A percentile compares a stretch with the other conserved stretches of the same genome.
These are phyloP conservation scores for Cyberlindnera americana DNA, from an alignment of 805 yeast species.

Conservation along the genomic window DNA sequence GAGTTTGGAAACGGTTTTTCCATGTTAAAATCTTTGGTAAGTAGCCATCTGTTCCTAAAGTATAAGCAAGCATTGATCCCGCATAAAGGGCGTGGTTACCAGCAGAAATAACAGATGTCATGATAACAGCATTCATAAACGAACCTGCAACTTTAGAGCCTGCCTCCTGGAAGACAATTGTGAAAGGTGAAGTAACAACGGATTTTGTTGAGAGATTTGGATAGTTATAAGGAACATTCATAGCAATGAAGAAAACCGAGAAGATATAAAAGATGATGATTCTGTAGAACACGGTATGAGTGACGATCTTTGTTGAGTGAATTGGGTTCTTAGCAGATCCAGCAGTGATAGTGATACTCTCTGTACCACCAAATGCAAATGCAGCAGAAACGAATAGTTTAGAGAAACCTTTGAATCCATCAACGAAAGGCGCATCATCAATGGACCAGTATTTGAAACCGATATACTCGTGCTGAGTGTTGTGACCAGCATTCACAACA, in stretches of 20 bases:
- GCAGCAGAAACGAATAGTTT: conserved; percentile 52
- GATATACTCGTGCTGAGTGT: conserved; percentile 41
- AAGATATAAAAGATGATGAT: conserved; percentile 46
- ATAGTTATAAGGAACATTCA: conserved; percentile 51
- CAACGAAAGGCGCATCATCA: conserved; percentile 49
- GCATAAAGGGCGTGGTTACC: conserved; percentile 51
- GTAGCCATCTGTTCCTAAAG: conserved; percentile 48
- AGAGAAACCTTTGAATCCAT: conserved; percentile 50
- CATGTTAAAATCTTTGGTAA: conserved; percentile 44
- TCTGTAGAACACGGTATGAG: conserved; percentile 54
- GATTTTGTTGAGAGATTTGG: conserved; percentile 46
- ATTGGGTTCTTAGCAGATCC: conserved; percentile 54
- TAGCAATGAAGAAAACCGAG: conserved; percentile 45
- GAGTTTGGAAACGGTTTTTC: conserved; percentile 41
- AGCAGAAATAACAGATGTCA: conserved; percentile 52
- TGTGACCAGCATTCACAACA: conserved; percentile 42
- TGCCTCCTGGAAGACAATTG: conserved; percentile 60
- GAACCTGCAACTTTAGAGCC: conserved; percentile 58
- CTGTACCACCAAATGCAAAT: conserved; percentile 57
- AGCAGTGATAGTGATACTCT: conserved; percentile 54
- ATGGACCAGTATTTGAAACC: conserved; percentile 50
- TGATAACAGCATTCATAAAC: conserved; percentile 56
- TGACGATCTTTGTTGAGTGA: conserved; percentile 50
- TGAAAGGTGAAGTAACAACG: conserved; percentile 64
- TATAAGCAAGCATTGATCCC: conserved; percentile 50